These are phyloP conservation scores for Pyrus hybrid DNA, from an alignment of 331 rosid species.

Conservation along the genomic window DNA sequence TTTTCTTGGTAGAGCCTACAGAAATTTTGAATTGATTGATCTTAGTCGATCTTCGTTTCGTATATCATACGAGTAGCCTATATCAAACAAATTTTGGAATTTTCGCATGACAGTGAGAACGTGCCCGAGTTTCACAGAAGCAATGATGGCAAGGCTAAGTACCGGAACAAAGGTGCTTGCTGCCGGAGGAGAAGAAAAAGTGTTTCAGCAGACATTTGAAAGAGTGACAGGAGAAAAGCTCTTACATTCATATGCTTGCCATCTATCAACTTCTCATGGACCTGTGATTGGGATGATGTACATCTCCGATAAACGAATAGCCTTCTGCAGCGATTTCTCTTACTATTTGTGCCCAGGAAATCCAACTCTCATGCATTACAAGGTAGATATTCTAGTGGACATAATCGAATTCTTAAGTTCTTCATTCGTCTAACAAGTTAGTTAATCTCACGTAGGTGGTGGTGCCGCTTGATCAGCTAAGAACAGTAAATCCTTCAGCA, in stretches of 20 bases:
- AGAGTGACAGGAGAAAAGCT: slow-evolving; percentile 48
- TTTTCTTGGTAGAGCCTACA: too few species aligned
- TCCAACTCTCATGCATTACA: slow-evolving; percentile 36
- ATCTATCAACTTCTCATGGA: slow-evolving; percentile 50
- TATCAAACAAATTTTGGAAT: not conserved
- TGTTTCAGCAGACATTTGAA: slow-evolving; percentile 52
- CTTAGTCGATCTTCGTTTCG: not conserved
- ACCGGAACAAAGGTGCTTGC: slow-evolving; percentile 56
- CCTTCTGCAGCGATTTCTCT: slow-evolving; percentile 65
- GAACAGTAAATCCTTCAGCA: slow-evolving; percentile 37
- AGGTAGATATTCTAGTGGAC: slow-evolving; percentile 25
- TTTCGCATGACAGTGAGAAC: slow-evolving; percentile 32
- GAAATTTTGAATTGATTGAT: not conserved
- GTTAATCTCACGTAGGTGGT: slow-evolving; percentile 33
- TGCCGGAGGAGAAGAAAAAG: slow-evolving; percentile 52
- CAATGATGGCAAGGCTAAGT: slow-evolving; percentile 63
- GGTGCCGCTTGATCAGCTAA: slow-evolving; percentile 41
- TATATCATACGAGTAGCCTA: not conserved
- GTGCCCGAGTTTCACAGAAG: slow-evolving; percentile 44
- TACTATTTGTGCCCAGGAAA: slow-evolving; percentile 34
- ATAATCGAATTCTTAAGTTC: too few species aligned
- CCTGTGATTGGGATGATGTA: slow-evolving; percentile 73
- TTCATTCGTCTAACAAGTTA: too few species aligned
- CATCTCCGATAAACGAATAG: slow-evolving; percentile 52
- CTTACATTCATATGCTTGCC: slow-evolving; percentile 52